Percentiles rank a stretch among this genome's conserved stretches.
phyloP scores from a whole-genome alignment of 2,329 filamentous ascomycete genomes.

The Fusarium pseudocircinatum region DNA sequence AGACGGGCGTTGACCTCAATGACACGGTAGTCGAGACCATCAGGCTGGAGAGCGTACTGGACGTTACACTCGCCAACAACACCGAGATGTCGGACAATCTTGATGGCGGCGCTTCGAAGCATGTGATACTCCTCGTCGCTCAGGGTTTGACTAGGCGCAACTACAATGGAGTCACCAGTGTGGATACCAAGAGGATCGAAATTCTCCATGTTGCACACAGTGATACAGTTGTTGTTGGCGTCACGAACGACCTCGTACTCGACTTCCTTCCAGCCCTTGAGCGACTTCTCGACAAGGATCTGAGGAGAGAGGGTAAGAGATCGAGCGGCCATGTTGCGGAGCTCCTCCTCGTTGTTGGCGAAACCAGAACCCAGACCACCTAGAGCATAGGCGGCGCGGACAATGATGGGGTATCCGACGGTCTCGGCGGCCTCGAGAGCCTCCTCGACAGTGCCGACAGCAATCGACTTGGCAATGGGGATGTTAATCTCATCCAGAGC shows the following conservation, averaged over 20 bases:
- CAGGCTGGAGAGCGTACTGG: conserved; percentile 95
- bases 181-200: conserved; percentile 98
- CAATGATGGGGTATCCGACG: conserved; percentile 97
- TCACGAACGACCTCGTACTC: conserved; percentile 99
- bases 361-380: conserved; percentile 97
- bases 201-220: conserved; percentile 86
- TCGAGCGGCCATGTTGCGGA: conserved; percentile 90
- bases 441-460: conserved; percentile 90
- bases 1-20: conserved; percentile 99
- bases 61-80: conserved; percentile 99
- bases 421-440: conserved; percentile 86
- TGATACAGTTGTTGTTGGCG: conserved; percentile 98
- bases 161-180: conserved; percentile 98
- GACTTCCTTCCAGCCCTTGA: conserved; percentile 99
- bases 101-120: conserved; percentile 96
- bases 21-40: conserved; percentile 96
- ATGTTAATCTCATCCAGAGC: conserved; percentile 97
- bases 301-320: conserved; percentile 94
- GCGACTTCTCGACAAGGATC: conserved; percentile 96
- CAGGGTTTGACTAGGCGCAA: conserved; percentile 94
- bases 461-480: conserved; percentile 95
- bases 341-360: conserved; percentile 91
- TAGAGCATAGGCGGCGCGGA: conserved; percentile 94
- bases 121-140: conserved; percentile 99
- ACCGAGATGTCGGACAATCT: conserved; percentile 96